Conservation (phyloP, 306 rosid genomes). For the Fragaria nilgerrensis region DNA sequence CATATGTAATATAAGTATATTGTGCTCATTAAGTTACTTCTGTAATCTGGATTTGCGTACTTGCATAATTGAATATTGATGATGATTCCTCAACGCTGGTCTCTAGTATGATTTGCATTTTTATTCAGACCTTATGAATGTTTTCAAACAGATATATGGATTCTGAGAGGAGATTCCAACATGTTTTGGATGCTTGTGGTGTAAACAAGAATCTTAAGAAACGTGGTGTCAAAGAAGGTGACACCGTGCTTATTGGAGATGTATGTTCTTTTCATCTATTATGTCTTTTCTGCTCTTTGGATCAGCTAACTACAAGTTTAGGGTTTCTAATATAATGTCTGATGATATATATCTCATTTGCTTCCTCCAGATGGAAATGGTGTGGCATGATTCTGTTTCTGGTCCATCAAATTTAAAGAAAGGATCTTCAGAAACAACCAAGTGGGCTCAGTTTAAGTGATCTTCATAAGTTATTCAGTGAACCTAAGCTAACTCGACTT, state of each 20-base stretch:
- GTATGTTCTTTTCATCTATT: conserved; percentile 36
- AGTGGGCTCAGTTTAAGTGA: conserved; percentile 82
- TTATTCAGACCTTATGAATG: conserved; percentile 14
- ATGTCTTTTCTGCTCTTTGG: not conserved
- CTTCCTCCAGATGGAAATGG: conserved; percentile 77
- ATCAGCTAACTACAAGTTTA: not conserved
- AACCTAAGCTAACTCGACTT: conserved; percentile 10
- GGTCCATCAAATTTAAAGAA: conserved; percentile 60
- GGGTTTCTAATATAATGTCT: conserved; percentile 10
- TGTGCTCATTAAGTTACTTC: not conserved
- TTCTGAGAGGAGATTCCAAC: conserved; percentile 89
- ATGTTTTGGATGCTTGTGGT: conserved; percentile 94
- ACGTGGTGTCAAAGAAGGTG: conserved; percentile 83
- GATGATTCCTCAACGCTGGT: not conserved
- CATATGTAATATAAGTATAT: not conserved
- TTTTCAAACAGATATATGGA: conserved; percentile 63
- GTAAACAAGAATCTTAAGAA: conserved; percentile 77
- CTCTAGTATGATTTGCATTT: not conserved
- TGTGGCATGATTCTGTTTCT: conserved; percentile 69
- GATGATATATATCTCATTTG: conserved; percentile 28
- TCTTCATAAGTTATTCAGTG: conserved; percentile 15
- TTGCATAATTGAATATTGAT: not conserved
- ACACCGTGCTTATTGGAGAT: conserved; percentile 79
- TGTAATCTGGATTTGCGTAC: not conserved
- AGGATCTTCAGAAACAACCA: conserved; percentile 52